Base-by-base conservation (phyloP, 2,329 filamentous ascomycete genomes). In the Gremmenia infestans region DNA sequence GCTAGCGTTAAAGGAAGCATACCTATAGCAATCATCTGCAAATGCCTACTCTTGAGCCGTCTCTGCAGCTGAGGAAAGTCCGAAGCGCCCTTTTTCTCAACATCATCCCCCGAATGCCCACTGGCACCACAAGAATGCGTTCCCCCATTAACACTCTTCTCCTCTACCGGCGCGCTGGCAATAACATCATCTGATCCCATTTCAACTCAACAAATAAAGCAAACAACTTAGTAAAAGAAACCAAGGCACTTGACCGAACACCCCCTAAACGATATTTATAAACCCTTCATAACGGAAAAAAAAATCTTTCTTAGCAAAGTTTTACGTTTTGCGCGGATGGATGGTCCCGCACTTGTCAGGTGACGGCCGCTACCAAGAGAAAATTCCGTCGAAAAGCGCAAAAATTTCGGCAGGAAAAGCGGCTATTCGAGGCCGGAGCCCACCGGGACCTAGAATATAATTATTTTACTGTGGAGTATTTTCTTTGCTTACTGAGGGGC, bases 11-110 rank as follows among this genome's bases (percentile, higher is more conserved):
- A 8, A 47, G 12, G 35, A 28, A 4, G 53, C 57, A 57, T 63
- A 67, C 76, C 76, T 58, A 83, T 81, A 49, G 83, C 84, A 63
- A 87, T 84, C 82, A 87, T 86, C 72, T 87, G 82, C 32, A 86
- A 78, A 70, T 87, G 84, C 36, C 83, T 78, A 35, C 78, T 72
- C 32, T 81, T 83, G 11, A 86, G 73, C 55, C 61, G 64, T 52
- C 67, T 66, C 60, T 67, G 61, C 28, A 68, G 54, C 25, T 58
- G 54, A 39, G 57, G 58, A 19, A 25, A 9, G 7, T 42, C 45
- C 2, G 54, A 37, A 4, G 22, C 42, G 5, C 52, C 61, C 22
- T 61, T 48, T 52, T 65, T 66, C 59, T 67, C 67, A 50, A 58
- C 55, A 62, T 67, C 65, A 4, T 56, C 52, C 43, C 46, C 47